Evolutionary conservation across 768 basidiomycete species (phyloP), one percentile per base, ranked within the genome.

Genomic region (Psilocybe cyanescens): DNA sequence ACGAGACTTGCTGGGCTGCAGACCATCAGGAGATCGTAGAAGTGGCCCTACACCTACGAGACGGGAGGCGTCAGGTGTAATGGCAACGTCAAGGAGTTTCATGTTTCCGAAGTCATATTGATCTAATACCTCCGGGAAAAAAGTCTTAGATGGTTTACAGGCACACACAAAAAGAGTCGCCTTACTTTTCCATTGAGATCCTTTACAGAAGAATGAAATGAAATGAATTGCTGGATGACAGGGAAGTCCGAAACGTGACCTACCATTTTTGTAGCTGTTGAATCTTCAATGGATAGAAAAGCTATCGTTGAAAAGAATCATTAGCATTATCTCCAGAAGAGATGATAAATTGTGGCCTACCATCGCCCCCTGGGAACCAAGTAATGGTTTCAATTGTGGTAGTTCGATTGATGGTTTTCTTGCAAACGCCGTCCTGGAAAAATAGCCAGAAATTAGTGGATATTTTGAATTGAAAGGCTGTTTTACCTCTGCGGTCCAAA

Each of bases 231-330:
- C 29, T 57, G 58, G 46, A 60, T 64, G 46, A 24, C 29, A 4
- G 3, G 17, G 12, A 33, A 55, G 24, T 45, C 29, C 28, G 11
- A 12, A 37, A 45, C 35, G 12, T 54, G 46, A 68, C 81, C 65
- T 69, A 88, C 88, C 67, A 91, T 65, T 73, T 87, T 87, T 3
- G 78, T 77, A 9, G 90, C 86, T 63, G 78, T 76, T 57, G 80
- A 84, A 17, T 83, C 85, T 71, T 92, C 90, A 14, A 91, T 86
- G 11, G 88, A 89, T 58, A 91, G 72, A 78, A 92, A 90, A 7
- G 83, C 89, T 89, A 59, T 29, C 14, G 44, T 28, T 19, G 9
- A 29, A 56, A n/a, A 51, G 37, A 57, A 19, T 57, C 48, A 17
- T 37, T 61, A 16, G 33, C 4, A 9, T 3, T 31, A 31, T n/a